Evolutionary conservation across 345 rosid genomes (phyloP).

Genomic region (Physaria fendleri): DNA sequence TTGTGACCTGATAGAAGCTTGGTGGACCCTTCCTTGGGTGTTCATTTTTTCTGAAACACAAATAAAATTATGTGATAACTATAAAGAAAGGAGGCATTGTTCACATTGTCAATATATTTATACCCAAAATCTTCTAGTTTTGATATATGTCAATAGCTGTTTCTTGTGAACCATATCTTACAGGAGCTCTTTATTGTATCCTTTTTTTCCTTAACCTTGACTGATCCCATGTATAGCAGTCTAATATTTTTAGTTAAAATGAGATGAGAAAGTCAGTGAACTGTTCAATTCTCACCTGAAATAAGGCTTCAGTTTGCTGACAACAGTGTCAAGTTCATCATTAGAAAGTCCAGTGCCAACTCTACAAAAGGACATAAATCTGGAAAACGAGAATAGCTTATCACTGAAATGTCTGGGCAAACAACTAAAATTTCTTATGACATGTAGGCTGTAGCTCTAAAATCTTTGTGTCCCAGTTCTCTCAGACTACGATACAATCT

Average conservation of each 20-base stretch:
- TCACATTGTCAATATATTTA: neutral
- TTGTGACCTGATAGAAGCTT: conserved; percentile 79
- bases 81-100: neutral
- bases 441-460: neutral
- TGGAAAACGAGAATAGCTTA: conserved; percentile 35
- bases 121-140: neutral
- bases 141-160: neutral
- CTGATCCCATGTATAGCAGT: neutral
- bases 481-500: neutral
- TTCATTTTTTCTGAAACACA: conserved; percentile 58
- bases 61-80: neutral
- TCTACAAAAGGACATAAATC: conserved; percentile 91
- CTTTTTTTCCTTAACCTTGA: neutral
- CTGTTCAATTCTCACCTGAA: conserved; percentile 47
- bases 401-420: neutral
- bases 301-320: conserved; percentile 82
- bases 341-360: conserved; percentile 92
- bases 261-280: conserved; percentile 2
- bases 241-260: neutral
- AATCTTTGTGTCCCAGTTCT: neutral
- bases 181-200: neutral
- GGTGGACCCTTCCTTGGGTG: conserved; percentile 81
- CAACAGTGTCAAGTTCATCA: conserved; percentile 75
- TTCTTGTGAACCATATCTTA: neutral
- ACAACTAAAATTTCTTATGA: neutral